These are phyloP conservation scores for Ammopiptanthus mongolicus DNA, from an alignment of 306 rosid species.

Conservation along the genomic window DNA sequence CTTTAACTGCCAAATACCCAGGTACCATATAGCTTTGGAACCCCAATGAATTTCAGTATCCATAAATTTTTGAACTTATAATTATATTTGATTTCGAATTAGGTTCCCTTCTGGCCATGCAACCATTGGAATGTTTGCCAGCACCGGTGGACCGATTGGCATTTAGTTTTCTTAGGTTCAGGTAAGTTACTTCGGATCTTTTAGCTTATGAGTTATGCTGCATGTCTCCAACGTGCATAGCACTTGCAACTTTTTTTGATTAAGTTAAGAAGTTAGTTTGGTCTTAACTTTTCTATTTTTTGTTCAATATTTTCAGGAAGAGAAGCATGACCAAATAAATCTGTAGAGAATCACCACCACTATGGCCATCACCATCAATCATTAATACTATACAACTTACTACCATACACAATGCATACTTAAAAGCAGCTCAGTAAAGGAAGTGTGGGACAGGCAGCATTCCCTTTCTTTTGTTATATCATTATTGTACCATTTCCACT, in stretches of 20 bases:
- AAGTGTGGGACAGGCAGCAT: slow-evolving; percentile 60
- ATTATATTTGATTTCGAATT: background rate
- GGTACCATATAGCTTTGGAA: slow-evolving; percentile 34
- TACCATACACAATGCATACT: slow-evolving; percentile 85
- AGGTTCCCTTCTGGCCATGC: slow-evolving; percentile 85
- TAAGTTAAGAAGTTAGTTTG: slow-evolving; percentile 14
- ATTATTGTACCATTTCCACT: slow-evolving; percentile 50
- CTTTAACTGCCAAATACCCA: slow-evolving; percentile 84
- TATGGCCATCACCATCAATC: slow-evolving; percentile 23
- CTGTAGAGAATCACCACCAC: slow-evolving; percentile 59
- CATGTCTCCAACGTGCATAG: slow-evolving; percentile 11
- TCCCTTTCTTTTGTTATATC: slow-evolving; percentile 35
- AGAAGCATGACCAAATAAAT: slow-evolving; percentile 34
- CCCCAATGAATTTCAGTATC: background rate
- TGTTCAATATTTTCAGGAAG: slow-evolving; percentile 42
- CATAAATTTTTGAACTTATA: background rate
- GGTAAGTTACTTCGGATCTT: slow-evolving; percentile 24
- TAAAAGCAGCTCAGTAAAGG: slow-evolving; percentile 54
- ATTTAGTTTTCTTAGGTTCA: slow-evolving; percentile 47
- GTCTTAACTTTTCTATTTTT: background rate
- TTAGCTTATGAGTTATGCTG: background rate
- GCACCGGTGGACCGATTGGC: slow-evolving; percentile 81
- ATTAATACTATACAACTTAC: slow-evolving; percentile 65
- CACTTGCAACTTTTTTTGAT: background rate
- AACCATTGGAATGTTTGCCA: slow-evolving; percentile 75